phyloP scores from a whole-genome alignment of 192 early-diverging fungal genomes.

The Entomortierella beljakovae region DNA sequence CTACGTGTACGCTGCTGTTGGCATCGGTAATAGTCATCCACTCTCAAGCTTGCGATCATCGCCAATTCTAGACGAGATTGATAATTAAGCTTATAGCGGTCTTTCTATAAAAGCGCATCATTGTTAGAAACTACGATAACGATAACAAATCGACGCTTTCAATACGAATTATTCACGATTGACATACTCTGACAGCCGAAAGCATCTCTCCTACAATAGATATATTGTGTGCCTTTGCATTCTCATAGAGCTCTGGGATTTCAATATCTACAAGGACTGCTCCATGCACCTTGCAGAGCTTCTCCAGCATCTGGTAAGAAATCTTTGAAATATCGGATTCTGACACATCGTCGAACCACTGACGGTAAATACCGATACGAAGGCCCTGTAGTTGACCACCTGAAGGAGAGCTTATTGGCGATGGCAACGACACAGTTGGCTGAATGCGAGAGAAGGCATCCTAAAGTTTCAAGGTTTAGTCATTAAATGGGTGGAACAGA shows the following conservation, averaged over 20 bases:
- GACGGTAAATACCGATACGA: conserved; percentile 68
- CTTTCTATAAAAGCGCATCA: background rate
- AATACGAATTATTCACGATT: background rate
- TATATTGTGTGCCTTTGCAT: conserved; percentile 69
- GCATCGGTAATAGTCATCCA: conserved; percentile 64
- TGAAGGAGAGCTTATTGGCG: conserved; percentile 3
- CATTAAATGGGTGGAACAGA: no score
- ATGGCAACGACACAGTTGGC: conserved; percentile 59
- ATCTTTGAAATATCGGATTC: conserved; percentile 43
- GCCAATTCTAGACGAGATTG: conserved; percentile 57
- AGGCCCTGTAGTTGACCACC: conserved; percentile 58
- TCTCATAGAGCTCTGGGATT: conserved; percentile 68
- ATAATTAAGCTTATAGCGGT: conserved; percentile 53
- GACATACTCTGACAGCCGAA: conserved; percentile 14
- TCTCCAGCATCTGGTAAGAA: conserved; percentile 49
- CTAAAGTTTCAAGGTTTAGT: no score
- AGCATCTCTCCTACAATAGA: conserved; percentile 75
- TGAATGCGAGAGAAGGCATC: conserved; percentile 62
- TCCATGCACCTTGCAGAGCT: conserved; percentile 58
- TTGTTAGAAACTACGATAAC: background rate
- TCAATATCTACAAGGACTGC: conserved; percentile 71
- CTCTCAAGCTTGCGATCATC: conserved; percentile 45
- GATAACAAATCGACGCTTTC: background rate
- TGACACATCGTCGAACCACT: conserved; percentile 57
- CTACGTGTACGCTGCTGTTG: conserved; percentile 64